phyloP scores from a whole-genome alignment of 2,329 filamentous ascomycete genomes.

The Aspergillus tanneri region DNA sequence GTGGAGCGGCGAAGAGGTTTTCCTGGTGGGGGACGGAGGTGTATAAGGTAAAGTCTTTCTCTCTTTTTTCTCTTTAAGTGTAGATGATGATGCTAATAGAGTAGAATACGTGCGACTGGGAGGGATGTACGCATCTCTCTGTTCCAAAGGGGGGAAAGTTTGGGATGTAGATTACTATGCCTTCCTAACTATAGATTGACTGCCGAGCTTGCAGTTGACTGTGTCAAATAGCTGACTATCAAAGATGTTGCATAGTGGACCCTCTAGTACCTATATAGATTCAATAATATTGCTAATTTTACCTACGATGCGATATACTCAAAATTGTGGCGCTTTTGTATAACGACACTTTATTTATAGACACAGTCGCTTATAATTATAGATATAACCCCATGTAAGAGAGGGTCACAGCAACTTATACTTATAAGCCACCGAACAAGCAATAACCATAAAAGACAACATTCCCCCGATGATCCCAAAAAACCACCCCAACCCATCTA shows the following conservation, averaged over 20 bases:
- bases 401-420: conserved; percentile 38
- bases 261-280: no score
- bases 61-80: not conserved
- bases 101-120: conserved; percentile 28
- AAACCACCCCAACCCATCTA: conserved; percentile 43
- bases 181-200: no score
- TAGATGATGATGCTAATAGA: not conserved
- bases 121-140: conserved; percentile 21
- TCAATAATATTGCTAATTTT: no score
- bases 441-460: conserved; percentile 37
- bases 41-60: conserved; percentile 19
- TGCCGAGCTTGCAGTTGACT: no score
- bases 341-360: no score
- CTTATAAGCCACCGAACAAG: conserved; percentile 35
- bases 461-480: conserved; percentile 49
- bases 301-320: no score
- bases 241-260: no score
- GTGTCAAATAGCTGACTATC: no score
- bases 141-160: conserved; percentile 20
- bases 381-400: no score
- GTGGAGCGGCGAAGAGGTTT: conserved; percentile 22
- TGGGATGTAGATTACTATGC: no score
- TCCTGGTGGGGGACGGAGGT: conserved; percentile 30
- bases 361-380: no score
- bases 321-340: no score